A percentile compares a stretch with the other conserved stretches of the same genome.
Evolutionary conservation across 306 rosid genomes (phyloP).

Genomic region (Cucumis cinereus): DNA sequence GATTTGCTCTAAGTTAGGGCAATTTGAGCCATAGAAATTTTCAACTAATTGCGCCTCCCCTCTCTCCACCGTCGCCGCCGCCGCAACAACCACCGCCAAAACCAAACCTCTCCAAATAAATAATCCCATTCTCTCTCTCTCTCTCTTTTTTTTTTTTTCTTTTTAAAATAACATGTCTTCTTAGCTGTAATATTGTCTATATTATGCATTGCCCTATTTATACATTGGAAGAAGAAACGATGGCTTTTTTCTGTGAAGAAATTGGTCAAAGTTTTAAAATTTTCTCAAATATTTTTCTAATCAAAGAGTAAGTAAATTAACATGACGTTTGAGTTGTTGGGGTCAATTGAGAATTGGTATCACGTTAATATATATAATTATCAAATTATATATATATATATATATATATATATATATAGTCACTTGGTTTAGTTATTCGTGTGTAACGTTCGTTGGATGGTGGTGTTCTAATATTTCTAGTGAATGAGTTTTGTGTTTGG

Average conservation of each 20-base stretch:
- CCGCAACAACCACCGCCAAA: neutral
- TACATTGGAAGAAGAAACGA: neutral
- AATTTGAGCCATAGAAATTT: slow-evolving; percentile 40
- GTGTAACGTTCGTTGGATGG: too few species aligned
- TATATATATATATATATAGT: too few species aligned
- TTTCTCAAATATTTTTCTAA: neutral
- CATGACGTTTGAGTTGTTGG: neutral
- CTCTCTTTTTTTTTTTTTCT: too few species aligned
- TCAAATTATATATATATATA: neutral
- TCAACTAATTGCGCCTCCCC: slow-evolving; percentile 35
- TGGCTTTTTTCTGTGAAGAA: neutral
- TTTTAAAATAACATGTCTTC: too few species aligned
- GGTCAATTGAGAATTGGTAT: neutral
- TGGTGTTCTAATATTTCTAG: too few species aligned
- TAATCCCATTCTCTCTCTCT: too few species aligned
- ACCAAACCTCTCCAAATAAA: neutral
- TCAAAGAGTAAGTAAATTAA: neutral
- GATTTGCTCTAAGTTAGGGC: slow-evolving; percentile 54
- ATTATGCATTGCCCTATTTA: neutral
- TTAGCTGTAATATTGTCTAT: too few species aligned
- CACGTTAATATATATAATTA: neutral
- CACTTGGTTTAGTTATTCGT: too few species aligned
- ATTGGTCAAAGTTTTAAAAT: neutral
- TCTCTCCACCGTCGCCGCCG: neutral
- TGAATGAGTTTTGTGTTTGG: too few species aligned